Evolutionary conservation across 2,329 filamentous ascomycete species (phyloP), one percentile per base, ranked within the genome.

Genomic region (Penicillium sp.): DNA sequence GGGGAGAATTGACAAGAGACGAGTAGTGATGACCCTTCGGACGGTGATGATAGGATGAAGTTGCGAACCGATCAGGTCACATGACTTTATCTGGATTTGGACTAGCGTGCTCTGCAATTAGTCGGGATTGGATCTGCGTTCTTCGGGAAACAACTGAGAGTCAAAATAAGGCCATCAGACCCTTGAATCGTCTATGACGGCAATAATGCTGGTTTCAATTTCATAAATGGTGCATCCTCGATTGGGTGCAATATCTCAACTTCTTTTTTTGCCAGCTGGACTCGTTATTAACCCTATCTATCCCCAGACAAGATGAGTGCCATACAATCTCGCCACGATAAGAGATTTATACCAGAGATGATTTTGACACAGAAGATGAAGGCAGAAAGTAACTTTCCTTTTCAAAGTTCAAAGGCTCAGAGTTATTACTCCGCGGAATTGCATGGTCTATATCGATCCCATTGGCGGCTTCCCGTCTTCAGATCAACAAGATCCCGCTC

Each of bases 11-110:
- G 72, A 69, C 64, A 65, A 68, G 69, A 67, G 70, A 70, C 70
- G 67, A 62, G 67, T 66, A 65, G 63, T 65, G 70, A 70, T 72
- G 70, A 72, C 73, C 67, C 72, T 72, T 72, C 66, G 66, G 57
- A 60, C 56, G 63, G 38, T 58, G 58, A 62, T 66, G 69, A 67
- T 72, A 68, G 70, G 68, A 63, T 61, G 67, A 60, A 51, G 65
- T 66, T 68, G 65, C 63, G 66, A 65, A 44, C 47, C 58, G 63
- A 65, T 55, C 30, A 63, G 26, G 40, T 42, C 69, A 72, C 66
- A 65, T 72, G 69, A 66, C 13, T 6, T 2, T 12, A n/a, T 40
- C 54, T 15, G 7, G 22, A 64, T 67, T 53, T 15, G 64, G 68
- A 17, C 58, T 71, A 70, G 68, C 44, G 68, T 13, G 12, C 1